Base-by-base conservation (phyloP, 129 eudicot species). In the Chrysanthemum lavandulifolium region DNA sequence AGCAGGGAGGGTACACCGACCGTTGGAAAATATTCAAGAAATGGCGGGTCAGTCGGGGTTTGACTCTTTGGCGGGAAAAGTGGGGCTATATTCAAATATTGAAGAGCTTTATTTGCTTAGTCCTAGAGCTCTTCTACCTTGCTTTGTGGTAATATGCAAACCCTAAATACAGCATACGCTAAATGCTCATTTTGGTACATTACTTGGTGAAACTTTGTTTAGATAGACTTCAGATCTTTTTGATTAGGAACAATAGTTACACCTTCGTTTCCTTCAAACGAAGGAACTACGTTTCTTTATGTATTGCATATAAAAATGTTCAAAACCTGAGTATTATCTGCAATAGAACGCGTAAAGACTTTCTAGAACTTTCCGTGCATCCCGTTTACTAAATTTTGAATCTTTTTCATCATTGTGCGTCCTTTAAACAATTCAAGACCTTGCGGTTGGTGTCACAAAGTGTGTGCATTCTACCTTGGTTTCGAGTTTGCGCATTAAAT, bases 101-200 rank as follows among this genome's bases (percentile, higher is more conserved):
- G 96, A 91, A 71, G 97, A 88, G 78, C 95, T 91, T 71, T 91
- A 91, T 75, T 84, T 91, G 84, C 95, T 91, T 53, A 88, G 86
- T 61, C 90, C 91, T 3, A 86, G 68, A 76, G 97, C 97, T 76
- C 87, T 91, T 25, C 84, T 91, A 19, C 96, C 97, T 74, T 91
- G 97, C 80, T 91, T 91, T 80, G 92, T 91, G 78, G 98, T 92
- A n/a, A 85, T 92, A 52, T 89, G 96, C 88, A 92, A 92, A 77
- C 76, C 79, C 60, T 91, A 83, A 85, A 47, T 49, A 15, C 3
- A 61, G 21, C 49, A 75, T 4, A 40, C 45, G 56, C 61, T 54
- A 13, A 55, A 72, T 68, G 29, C 54, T 61, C 11, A 3, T 49
- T 65, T 58, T 66, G 61, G 27, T 70, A 65, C 50, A 11, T 65